Conservation (phyloP, 257 asterid genomes). For the Schizonepeta tenuifolia region DNA sequence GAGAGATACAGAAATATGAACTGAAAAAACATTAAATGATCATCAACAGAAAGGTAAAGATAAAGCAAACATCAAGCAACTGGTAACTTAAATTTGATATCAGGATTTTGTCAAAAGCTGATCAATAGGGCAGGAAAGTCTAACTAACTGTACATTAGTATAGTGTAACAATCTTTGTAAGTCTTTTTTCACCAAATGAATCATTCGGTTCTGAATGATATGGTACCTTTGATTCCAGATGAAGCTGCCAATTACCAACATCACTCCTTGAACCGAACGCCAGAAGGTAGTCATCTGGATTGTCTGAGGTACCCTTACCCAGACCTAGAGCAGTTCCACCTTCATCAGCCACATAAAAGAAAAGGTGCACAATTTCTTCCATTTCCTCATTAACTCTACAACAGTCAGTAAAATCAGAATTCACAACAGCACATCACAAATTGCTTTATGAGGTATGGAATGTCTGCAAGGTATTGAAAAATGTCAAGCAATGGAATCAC, state of each 20-base stretch:
- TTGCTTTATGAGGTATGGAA: conserved; percentile 2
- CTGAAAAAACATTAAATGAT: background rate
- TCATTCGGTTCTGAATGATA: background rate
- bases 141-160: conserved; percentile 12
- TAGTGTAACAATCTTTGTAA: background rate
- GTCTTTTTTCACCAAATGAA: background rate
- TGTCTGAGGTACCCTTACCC: conserved; percentile 53
- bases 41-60: conserved; percentile 19
- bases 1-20: conserved; percentile 20
- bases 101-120: conserved; percentile 6
- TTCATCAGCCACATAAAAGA: conserved; percentile 98
- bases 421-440: conserved; percentile 28
- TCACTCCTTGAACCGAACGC: conserved; percentile 78
- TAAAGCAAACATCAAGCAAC: conserved; percentile 9
- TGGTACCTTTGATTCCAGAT: conserved; percentile 76
- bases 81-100: conserved; percentile 1
- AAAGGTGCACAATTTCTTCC: conserved; percentile 64
- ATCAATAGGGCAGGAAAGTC: conserved; percentile 6
- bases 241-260: conserved; percentile 89
- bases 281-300: conserved; percentile 52
- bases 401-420: conserved; percentile 36
- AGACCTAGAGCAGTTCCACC: conserved; percentile 64
- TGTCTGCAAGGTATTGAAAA: conserved; percentile 29
- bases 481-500: conserved; percentile 13
- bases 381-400: conserved; percentile 52